Percentiles rank a stretch among this genome's conserved stretches.
Conservation (phyloP, 495 filamentous ascomycete species). For the Aspergillus mulundensis region DNA sequence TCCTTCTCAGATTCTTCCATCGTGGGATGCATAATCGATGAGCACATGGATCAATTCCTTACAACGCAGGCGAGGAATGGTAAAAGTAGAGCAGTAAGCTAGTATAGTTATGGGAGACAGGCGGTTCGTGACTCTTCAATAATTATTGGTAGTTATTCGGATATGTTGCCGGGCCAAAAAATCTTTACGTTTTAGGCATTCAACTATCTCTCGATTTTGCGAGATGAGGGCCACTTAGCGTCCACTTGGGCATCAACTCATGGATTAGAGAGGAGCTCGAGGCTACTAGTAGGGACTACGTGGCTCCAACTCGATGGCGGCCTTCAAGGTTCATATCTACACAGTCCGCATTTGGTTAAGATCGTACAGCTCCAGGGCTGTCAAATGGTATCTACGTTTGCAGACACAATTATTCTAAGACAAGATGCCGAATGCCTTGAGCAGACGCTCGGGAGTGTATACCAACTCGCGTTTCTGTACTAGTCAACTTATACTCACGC, state of each 20-base stretch:
- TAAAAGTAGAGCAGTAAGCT: background rate
- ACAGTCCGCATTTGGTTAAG: background rate
- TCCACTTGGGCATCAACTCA: background rate
- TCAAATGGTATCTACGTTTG: background rate
- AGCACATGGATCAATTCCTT: background rate
- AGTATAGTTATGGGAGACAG: background rate
- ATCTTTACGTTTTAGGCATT: background rate
- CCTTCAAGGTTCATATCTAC: background rate
- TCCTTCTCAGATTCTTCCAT: constrained; percentile 38
- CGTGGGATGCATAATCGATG: constrained; percentile 29
- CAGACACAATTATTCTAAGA: too few relatives aligned
- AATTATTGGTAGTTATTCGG: background rate
- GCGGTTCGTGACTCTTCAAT: background rate
- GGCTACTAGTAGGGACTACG: background rate
- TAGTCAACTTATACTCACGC: too few relatives aligned
- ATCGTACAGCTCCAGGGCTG: background rate
- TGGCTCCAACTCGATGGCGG: background rate
- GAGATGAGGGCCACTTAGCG: background rate
- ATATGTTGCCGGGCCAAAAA: constrained; percentile 1
- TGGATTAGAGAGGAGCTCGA: background rate
- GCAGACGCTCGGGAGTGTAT: too few relatives aligned
- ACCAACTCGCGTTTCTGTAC: too few relatives aligned
- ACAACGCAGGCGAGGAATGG: background rate
- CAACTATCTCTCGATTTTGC: background rate
- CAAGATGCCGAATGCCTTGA: too few relatives aligned